Evolutionary conservation across 805 yeast genomes (phyloP), one percentile per base, ranked within the genome.

Genomic region (Kazachstania viticola): DNA sequence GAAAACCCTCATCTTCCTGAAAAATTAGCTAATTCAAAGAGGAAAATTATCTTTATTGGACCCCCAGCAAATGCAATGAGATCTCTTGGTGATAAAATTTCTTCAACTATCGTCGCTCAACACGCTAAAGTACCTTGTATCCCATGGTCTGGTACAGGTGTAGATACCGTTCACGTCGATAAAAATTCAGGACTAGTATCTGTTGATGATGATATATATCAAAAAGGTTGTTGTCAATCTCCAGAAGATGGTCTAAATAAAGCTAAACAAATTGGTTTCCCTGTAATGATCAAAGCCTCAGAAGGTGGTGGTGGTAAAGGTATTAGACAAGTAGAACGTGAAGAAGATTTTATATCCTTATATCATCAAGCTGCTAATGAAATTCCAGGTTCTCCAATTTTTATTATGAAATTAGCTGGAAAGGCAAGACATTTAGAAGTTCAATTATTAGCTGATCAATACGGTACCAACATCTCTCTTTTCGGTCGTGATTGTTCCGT

Each of bases 231-330:
- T 62, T 82, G 85, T 53, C 60, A 65, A 5, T 67, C 75, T 25
- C 85, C 97, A 30, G 91, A 79, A 49, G 94, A 88, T 49, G 99
- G 97, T 41, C 68, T 91, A 35, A 69, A 45, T 27, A 82, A 80
- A 56, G 98, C 98, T 38, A 73, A 68, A 48, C 58, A 70, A 50
- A 87, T 91, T 50, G 98, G 98, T 2, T 85, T 91, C 67, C 99
- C 99, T 21, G 94, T 91, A 33, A 91, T 91, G 99, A 77, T 91
- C 55, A 91, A 91, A 62, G 98, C 98, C 30, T 85, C 96, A 37
- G 99, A 91, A 75, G 99, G 99, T 69, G 99, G 99, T 62, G 99
- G 99, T 65, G 99, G 99, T 69, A 91, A 91, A 65, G 99, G 99
- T 73, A 91, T 91, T 60, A 79, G 99, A 67, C 85, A 85, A 62